These are phyloP conservation scores for Rhynchospora breviuscula DNA, from an alignment of 176 grass and related monocot species.

Conservation along the genomic window DNA sequence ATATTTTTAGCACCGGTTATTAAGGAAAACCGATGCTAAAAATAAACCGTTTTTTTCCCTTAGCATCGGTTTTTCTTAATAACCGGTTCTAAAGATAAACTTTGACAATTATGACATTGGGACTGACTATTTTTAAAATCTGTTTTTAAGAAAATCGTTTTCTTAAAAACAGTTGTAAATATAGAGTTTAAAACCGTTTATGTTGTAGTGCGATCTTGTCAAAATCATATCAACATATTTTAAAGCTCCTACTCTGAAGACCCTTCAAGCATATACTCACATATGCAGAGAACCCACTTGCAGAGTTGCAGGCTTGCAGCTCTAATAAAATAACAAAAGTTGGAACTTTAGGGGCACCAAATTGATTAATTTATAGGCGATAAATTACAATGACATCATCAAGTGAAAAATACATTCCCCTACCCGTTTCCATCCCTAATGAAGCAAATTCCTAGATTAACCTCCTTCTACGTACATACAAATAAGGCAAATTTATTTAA, in stretches of 20 bases:
- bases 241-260: neutral
- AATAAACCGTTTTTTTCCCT: too few relatives aligned
- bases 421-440: neutral
- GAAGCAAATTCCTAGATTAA: conserved; percentile 26
- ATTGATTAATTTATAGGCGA: conserved; percentile 20
- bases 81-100: too few relatives aligned
- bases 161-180: too few relatives aligned
- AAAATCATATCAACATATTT: conserved; percentile 8
- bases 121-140: too few relatives aligned
- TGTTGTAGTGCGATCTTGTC: neutral
- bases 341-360: neutral
- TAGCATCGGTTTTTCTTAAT: too few relatives aligned
- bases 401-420: conserved; percentile 15
- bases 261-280: neutral
- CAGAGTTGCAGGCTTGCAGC: neutral
- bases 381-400: conserved; percentile 27
- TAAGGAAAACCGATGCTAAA: too few relatives aligned
- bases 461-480: neutral
- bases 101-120: too few relatives aligned
- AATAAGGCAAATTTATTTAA: conserved; percentile 28
- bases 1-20: too few relatives aligned
- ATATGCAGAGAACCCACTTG: neutral
- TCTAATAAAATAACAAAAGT: neutral
- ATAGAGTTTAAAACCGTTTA: too few relatives aligned
- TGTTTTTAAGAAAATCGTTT: too few relatives aligned